Conservation (phyloP, 768 basidiomycete genomes). For the Auricularia sp. region DNA sequence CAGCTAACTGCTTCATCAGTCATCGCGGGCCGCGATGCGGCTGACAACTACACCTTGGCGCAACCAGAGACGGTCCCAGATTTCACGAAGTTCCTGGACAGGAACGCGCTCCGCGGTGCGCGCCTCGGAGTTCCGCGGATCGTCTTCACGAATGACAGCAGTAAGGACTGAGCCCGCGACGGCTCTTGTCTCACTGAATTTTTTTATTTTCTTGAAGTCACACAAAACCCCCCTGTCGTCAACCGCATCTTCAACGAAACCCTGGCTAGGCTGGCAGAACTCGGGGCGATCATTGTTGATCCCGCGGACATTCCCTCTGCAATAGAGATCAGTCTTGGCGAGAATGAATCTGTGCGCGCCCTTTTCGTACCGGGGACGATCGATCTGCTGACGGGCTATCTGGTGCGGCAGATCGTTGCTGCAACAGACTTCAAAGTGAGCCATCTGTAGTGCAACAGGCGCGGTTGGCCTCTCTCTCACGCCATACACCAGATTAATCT, state of each 20-base stretch:
- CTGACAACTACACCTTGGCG: slow-evolving; percentile 31
- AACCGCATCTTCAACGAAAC: slow-evolving; percentile 30
- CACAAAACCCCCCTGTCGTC: slow-evolving; percentile 20
- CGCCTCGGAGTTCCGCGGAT: slow-evolving; percentile 39
- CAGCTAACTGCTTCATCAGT: slow-evolving; percentile 6
- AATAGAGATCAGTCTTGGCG: slow-evolving; percentile 35
- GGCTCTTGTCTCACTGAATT: neutral
- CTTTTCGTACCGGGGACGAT: neutral
- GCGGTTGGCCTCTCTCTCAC: too few relatives aligned
- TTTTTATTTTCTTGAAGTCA: too few relatives aligned
- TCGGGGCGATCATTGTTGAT: slow-evolving; percentile 47
- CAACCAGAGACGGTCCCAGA: slow-evolving; percentile 44
- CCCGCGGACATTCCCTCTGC: slow-evolving; percentile 52
- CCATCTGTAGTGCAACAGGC: too few relatives aligned
- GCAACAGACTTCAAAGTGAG: slow-evolving; percentile 48
- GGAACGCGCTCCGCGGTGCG: slow-evolving; percentile 37
- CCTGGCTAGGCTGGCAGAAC: slow-evolving; percentile 26
- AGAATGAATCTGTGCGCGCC: slow-evolving; percentile 32
- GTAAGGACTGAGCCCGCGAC: neutral
- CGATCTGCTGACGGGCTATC: neutral
- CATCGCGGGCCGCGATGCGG: slow-evolving; percentile 36
- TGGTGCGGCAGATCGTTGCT: slow-evolving; percentile 28
- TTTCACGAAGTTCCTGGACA: slow-evolving; percentile 42
- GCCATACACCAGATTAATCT: slow-evolving; percentile 26
- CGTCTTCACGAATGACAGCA: slow-evolving; percentile 23